Conservation (phyloP, 805 yeast genomes). For the Clavispora asparagi region DNA sequence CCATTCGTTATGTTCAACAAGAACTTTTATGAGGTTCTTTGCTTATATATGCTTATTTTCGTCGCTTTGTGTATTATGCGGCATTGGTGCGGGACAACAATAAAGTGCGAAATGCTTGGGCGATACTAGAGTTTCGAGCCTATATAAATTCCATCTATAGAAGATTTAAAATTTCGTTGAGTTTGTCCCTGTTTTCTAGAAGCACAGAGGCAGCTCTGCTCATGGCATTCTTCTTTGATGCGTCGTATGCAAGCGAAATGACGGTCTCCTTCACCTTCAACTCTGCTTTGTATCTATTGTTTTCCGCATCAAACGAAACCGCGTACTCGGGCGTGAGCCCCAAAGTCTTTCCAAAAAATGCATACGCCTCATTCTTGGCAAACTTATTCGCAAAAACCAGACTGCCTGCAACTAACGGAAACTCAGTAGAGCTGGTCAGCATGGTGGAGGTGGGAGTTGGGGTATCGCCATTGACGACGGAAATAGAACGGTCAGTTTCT, state of each 20-base stretch:
- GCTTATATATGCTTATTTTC: too few species aligned
- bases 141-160: not conserved
- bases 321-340: constrained; percentile 33
- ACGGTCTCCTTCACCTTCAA: constrained; percentile 24
- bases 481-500: constrained; percentile 17
- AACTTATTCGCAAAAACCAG: constrained; percentile 24
- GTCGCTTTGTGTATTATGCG: too few species aligned
- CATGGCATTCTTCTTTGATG: constrained; percentile 36
- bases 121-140: too few species aligned
- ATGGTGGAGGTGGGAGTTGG: not conserved
- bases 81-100: too few species aligned
- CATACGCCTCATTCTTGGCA: constrained; percentile 38
- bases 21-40: too few species aligned
- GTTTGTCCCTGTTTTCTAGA: constrained; percentile 19
- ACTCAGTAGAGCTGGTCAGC: constrained; percentile 1
- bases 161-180: constrained; percentile 10
- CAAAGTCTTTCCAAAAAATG: constrained; percentile 29
- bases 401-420: constrained; percentile 27
- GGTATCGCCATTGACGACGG: constrained; percentile 5
- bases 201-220: constrained; percentile 37
- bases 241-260: constrained; percentile 29
- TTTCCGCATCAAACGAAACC: constrained; percentile 18
- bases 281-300: constrained; percentile 21
- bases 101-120: too few species aligned
- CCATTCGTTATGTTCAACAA: too few species aligned